Evolutionary conservation across 768 basidiomycete genomes (phyloP).

Genomic region (Boletus rex-veris): DNA sequence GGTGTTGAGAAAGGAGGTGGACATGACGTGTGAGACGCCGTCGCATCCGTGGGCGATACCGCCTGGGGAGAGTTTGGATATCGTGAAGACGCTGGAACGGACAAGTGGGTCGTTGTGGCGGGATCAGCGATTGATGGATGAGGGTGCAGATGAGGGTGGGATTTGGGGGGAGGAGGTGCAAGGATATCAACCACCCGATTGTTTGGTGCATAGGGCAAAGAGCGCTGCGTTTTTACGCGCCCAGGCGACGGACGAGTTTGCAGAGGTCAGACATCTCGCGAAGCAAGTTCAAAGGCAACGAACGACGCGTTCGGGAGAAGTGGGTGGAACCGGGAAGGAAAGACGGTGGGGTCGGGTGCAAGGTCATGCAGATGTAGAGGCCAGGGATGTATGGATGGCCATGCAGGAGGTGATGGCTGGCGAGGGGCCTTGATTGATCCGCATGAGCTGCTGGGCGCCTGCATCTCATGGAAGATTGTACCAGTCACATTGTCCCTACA

Average conservation of each 20-base stretch:
- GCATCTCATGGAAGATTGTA: too few relatives aligned
- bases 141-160: constrained; percentile 8
- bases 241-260: constrained; percentile 69
- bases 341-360: constrained; percentile 13
- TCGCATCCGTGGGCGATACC: constrained; percentile 81
- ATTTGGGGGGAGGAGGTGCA: constrained; percentile 20
- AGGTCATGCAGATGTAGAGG: constrained; percentile 3
- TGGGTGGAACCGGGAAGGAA: not conserved
- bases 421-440: not conserved
- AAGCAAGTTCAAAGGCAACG: constrained; percentile 34
- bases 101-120: constrained; percentile 70
- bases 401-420: constrained; percentile 24
- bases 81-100: constrained; percentile 56
- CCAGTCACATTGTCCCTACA: too few relatives aligned
- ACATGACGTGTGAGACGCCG: constrained; percentile 94
- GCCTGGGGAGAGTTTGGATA: constrained; percentile 84
- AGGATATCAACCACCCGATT: constrained; percentile 57
- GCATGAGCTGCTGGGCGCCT: too few relatives aligned
- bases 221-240: constrained; percentile 69
- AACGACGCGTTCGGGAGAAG: not conserved
- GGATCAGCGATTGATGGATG: constrained; percentile 55
- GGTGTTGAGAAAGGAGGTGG: constrained; percentile 91
- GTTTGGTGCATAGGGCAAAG: constrained; percentile 60
- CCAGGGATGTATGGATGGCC: constrained; percentile 15
- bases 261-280: constrained; percentile 67